A percentile compares a stretch with the other conserved stretches of the same genome.
Conservation (phyloP, 1,284 basidiomycete species). For the Irpex sp. region DNA sequence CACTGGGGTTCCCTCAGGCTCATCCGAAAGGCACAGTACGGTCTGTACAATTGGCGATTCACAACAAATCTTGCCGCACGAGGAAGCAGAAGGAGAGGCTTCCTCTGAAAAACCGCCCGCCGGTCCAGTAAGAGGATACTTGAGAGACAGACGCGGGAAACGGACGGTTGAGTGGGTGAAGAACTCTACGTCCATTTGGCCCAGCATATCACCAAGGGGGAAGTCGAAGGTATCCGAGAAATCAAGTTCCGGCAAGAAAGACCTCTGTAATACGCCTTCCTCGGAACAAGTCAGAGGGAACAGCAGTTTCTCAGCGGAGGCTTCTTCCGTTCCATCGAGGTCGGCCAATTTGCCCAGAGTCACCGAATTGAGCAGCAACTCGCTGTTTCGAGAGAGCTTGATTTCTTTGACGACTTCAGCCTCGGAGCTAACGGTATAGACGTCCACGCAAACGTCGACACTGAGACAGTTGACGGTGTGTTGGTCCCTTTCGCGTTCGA, state of each 20-base stretch:
- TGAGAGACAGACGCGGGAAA: conserved; percentile 1
- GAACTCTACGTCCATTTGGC: conserved; percentile 1
- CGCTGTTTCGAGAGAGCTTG: background rate
- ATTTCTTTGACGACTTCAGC: background rate
- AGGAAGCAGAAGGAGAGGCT: background rate
- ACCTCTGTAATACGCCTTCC: too few relatives aligned
- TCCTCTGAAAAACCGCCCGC: background rate
- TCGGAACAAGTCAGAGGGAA: too few relatives aligned
- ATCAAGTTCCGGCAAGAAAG: background rate
- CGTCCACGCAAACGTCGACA: background rate
- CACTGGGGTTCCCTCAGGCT: too few relatives aligned
- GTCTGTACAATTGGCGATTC: too few relatives aligned
- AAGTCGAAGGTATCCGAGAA: background rate
- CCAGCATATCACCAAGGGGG: background rate
- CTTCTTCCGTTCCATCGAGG: background rate
- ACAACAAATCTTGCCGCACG: background rate
- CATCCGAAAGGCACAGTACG: too few relatives aligned
- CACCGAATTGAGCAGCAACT: background rate
- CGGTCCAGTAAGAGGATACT: background rate
- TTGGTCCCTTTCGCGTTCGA: too few relatives aligned
- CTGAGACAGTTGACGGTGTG: background rate
- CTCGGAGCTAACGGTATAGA: background rate
- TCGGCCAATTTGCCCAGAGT: background rate
- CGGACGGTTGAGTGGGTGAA: background rate
- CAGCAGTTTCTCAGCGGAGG: background rate